Evolutionary conservation across 1,284 basidiomycete species (phyloP).

Genomic region (Psilocybe mexicana): DNA sequence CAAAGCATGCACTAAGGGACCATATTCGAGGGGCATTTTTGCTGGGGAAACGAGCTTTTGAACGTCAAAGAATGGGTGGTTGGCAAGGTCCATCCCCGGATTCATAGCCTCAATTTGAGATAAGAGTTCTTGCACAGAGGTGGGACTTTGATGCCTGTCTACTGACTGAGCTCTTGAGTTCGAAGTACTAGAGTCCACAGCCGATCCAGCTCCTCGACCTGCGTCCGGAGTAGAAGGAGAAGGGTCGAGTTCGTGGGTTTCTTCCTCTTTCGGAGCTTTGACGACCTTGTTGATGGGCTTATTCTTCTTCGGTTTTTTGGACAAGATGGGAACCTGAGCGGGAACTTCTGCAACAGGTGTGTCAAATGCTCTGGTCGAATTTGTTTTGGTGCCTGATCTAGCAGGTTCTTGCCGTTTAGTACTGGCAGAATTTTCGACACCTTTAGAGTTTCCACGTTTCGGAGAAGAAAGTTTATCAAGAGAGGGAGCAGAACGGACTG

Average conservation of each 20-base stretch:
- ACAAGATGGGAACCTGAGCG: constrained; percentile 68
- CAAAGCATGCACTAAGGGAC: constrained; percentile 78
- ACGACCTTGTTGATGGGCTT: constrained; percentile 64
- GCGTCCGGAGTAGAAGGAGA: constrained; percentile 40
- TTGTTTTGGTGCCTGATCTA: constrained; percentile 6
- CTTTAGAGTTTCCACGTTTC: constrained; percentile 18
- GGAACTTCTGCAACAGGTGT: constrained; percentile 32
- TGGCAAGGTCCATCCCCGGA: constrained; percentile 62
- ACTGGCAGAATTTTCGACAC: constrained; percentile 12
- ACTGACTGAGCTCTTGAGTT: constrained; percentile 62
- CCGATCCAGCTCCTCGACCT: constrained; percentile 30
- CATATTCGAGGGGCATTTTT: constrained; percentile 78
- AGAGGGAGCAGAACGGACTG: background rate
- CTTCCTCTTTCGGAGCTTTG: constrained; percentile 60
- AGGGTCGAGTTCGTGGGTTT: constrained; percentile 32
- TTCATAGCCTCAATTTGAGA: constrained; percentile 63
- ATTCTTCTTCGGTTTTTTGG: constrained; percentile 79
- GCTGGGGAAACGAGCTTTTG: constrained; percentile 68
- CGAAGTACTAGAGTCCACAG: constrained; percentile 47
- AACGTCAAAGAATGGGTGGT: constrained; percentile 73
- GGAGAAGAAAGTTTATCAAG: constrained; percentile 3
- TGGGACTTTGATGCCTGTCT: constrained; percentile 48
- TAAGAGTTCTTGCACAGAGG: constrained; percentile 59
- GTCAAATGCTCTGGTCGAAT: constrained; percentile 9
- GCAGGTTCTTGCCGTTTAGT: constrained; percentile 18